phyloP scores from a whole-genome alignment of 306 rosid species.

The Prosopis cineraria region DNA sequence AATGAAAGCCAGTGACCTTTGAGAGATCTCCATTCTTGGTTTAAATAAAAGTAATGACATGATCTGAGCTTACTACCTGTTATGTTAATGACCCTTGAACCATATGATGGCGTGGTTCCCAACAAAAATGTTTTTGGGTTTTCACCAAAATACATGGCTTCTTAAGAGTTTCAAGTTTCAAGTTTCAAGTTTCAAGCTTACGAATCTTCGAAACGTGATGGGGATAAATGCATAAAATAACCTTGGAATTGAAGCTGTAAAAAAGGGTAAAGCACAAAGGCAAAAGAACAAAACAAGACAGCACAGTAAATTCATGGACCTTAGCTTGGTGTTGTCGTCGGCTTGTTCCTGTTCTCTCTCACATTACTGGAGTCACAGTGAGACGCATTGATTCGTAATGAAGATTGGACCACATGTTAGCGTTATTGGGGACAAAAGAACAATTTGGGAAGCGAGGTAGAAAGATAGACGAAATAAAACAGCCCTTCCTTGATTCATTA shows the following conservation, averaged over 20 bases:
- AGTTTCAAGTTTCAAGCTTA: background rate
- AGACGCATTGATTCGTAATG: background rate
- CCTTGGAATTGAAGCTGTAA: background rate
- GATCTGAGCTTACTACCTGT: slow-evolving; percentile 1
- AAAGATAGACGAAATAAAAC: background rate
- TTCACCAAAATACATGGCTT: background rate
- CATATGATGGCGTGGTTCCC: slow-evolving; percentile 32
- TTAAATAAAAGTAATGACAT: slow-evolving; percentile 8
- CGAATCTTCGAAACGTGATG: background rate
- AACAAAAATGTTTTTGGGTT: slow-evolving; percentile 13
- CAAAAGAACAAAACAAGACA: slow-evolving; percentile 16
- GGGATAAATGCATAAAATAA: background rate
- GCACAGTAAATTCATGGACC: background rate
- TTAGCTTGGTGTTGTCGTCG: background rate
- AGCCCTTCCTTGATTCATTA: too few species aligned
- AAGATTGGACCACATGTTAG: slow-evolving; percentile 14
- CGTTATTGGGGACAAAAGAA: slow-evolving; percentile 29
- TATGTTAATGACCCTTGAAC: slow-evolving; percentile 39
- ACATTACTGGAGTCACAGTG: background rate
- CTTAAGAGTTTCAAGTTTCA: background rate
- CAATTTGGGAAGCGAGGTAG: slow-evolving; percentile 19
- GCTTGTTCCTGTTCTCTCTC: background rate
- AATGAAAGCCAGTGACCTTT: background rate
- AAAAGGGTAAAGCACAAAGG: background rate
- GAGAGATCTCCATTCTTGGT: slow-evolving; percentile 20